Percentiles rank a stretch among this genome's conserved stretches.
Evolutionary conservation across 768 basidiomycete genomes (phyloP).

Genomic region (Kwoniella pini): DNA sequence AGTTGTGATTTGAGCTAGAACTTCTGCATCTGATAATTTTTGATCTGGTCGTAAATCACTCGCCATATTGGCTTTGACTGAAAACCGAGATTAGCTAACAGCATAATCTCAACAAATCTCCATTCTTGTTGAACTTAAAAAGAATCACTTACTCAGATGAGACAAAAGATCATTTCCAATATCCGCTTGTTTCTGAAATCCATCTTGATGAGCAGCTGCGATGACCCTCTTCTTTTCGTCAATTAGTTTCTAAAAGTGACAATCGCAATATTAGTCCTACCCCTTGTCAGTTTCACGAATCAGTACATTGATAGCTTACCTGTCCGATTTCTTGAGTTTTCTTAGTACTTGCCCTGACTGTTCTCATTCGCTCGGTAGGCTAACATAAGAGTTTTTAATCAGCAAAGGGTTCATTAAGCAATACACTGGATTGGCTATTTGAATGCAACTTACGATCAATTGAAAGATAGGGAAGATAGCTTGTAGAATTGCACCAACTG

Average conservation of each 20-base stretch:
- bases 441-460: conserved; percentile 40
- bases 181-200: conserved; percentile 59
- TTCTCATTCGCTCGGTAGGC: conserved; percentile 59
- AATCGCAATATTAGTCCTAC: no score
- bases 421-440: no score
- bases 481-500: conserved; percentile 27
- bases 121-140: neutral
- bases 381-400: conserved; percentile 39
- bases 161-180: conserved; percentile 74
- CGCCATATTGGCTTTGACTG: conserved; percentile 82
- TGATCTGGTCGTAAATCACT: conserved; percentile 60
- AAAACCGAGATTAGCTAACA: neutral
- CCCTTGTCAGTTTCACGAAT: neutral
- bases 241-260: conserved; percentile 71
- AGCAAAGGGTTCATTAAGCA: no score
- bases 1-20: conserved; percentile 44
- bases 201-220: conserved; percentile 40
- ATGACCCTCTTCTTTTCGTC: conserved; percentile 76
- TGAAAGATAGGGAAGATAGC: conserved; percentile 56
- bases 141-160: conserved; percentile 64
- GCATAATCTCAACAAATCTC: neutral
- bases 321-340: conserved; percentile 63
- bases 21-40: conserved; percentile 78
- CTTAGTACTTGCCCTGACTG: conserved; percentile 58
- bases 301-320: conserved; percentile 58